phyloP scores from a whole-genome alignment of 345 rosid genomes.

The Moringa oleifera region DNA sequence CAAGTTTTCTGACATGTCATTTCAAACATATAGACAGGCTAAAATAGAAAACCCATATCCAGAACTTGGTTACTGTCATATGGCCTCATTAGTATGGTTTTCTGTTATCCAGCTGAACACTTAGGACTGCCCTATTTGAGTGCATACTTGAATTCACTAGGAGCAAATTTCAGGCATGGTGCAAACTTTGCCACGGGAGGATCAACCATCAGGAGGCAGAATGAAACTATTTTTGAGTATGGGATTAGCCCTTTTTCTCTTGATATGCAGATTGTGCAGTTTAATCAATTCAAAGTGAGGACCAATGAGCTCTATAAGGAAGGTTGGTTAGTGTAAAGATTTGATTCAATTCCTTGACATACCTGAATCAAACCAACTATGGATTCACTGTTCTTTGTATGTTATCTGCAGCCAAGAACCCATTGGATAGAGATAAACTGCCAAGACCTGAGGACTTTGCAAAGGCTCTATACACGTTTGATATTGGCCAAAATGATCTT shows the following conservation, averaged over 20 bases:
- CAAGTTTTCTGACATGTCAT: too few species aligned
- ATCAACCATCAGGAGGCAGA: slow-evolving; percentile 32
- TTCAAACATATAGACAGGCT: too few species aligned
- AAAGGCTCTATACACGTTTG: slow-evolving; percentile 82
- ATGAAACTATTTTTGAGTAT: slow-evolving; percentile 20
- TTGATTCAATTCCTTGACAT: too few species aligned
- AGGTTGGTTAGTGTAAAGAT: slow-evolving; percentile 10
- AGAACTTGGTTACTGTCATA: too few species aligned
- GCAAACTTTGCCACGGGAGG: slow-evolving; percentile 43
- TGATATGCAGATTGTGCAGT: slow-evolving; percentile 30
- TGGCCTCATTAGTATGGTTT: background rate
- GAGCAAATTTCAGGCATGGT: slow-evolving; percentile 35
- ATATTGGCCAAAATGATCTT: slow-evolving; percentile 94
- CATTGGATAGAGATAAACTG: slow-evolving; percentile 49
- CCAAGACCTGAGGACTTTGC: slow-evolving; percentile 73
- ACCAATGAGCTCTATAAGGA: slow-evolving; percentile 15
- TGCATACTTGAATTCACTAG: slow-evolving; percentile 36
- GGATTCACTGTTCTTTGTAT: background rate
- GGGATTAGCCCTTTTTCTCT: slow-evolving; percentile 45
- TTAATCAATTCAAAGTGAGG: slow-evolving; percentile 26
- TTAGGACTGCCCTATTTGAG: slow-evolving; percentile 34
- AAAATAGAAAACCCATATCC: too few species aligned
- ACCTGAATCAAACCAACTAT: too few species aligned
- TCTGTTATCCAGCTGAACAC: slow-evolving; percentile 58
- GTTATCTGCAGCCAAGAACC: slow-evolving; percentile 34